phyloP scores from a whole-genome alignment of 441 rosid genomes.

The Eutrema salsugineum region DNA sequence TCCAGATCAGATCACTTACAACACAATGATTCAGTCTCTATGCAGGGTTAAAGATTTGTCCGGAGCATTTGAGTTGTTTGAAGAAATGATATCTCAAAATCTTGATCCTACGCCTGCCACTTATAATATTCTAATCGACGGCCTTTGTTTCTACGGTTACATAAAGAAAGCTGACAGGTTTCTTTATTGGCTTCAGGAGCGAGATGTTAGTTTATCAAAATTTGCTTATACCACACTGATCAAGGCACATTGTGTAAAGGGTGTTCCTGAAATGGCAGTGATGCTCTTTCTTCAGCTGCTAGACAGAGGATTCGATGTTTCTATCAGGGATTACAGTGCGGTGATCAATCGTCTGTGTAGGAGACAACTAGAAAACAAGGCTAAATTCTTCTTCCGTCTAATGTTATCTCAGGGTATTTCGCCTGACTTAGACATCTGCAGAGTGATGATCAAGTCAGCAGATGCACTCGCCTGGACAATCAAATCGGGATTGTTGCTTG shows the following conservation, averaged over 20 bases:
- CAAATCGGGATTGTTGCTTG: constrained; percentile 47
- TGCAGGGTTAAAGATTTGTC: constrained; percentile 42
- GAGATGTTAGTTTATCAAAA: constrained; percentile 38
- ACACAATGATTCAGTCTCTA: constrained; percentile 55
- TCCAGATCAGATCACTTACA: constrained; percentile 72
- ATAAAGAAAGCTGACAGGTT: constrained; percentile 52
- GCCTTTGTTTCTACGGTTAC: constrained; percentile 51
- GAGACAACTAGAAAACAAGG: constrained; percentile 39
- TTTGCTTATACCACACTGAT: constrained; percentile 64
- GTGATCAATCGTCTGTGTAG: constrained; percentile 68
- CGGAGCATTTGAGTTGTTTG: constrained; percentile 42
- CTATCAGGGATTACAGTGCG: constrained; percentile 63
- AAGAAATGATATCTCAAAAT: constrained; percentile 45
- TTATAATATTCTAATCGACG: constrained; percentile 57
- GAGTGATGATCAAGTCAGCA: constrained; percentile 44
- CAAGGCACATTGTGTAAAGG: constrained; percentile 76
- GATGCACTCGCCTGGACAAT: constrained; percentile 44
- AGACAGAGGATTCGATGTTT: constrained; percentile 54
- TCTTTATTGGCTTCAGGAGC: constrained; percentile 45
- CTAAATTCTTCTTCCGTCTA: constrained; percentile 45
- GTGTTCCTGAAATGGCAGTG: constrained; percentile 44
- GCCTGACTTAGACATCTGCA: constrained; percentile 61
- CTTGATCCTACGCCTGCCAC: constrained; percentile 59
- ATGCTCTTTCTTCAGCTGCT: constrained; percentile 47
- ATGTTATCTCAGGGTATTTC: constrained; percentile 54